Evolutionary conservation across 495 filamentous ascomycete species (phyloP).

Genomic region (Poronia punctata): DNA sequence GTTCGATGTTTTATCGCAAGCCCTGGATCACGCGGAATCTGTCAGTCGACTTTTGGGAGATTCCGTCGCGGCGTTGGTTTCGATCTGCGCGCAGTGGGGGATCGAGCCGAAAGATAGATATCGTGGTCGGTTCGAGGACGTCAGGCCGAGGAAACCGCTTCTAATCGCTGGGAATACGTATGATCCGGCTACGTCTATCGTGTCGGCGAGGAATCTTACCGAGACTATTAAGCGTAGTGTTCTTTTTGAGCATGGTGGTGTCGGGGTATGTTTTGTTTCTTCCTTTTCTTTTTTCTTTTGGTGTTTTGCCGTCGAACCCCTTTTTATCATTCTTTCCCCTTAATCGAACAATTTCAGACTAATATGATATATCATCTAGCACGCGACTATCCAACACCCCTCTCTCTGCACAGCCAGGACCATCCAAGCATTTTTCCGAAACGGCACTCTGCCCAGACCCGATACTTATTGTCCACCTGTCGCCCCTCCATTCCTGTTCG

Average conservation of each 20-base stretch:
- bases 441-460: constrained; percentile 35
- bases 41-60: constrained; percentile 17
- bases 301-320: not conserved
- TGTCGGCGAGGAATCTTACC: constrained; percentile 44
- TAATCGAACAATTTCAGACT: not conserved
- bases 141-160: constrained; percentile 38
- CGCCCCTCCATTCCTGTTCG: constrained; percentile 3
- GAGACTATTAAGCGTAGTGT: constrained; percentile 44
- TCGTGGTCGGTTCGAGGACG: constrained; percentile 28
- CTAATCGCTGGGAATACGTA: constrained; percentile 38
- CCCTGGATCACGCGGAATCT: not conserved
- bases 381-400: constrained; percentile 39
- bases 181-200: constrained; percentile 39
- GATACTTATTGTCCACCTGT: constrained; percentile 35
- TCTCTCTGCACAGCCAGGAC: constrained; percentile 40
- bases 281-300: not conserved
- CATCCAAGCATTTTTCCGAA: constrained; percentile 42
- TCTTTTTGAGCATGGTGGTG: constrained; percentile 45
- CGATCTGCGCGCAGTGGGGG: constrained; percentile 36
- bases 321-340: not conserved
- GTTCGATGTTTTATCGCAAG: not conserved
- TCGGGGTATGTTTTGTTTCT: constrained; percentile 41
- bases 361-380: constrained; percentile 24
- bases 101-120: constrained; percentile 39
- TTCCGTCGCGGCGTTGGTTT: constrained; percentile 9